phyloP scores from a whole-genome alignment of 2,329 filamentous ascomycete species.

The Cladophialophora carrionii region DNA sequence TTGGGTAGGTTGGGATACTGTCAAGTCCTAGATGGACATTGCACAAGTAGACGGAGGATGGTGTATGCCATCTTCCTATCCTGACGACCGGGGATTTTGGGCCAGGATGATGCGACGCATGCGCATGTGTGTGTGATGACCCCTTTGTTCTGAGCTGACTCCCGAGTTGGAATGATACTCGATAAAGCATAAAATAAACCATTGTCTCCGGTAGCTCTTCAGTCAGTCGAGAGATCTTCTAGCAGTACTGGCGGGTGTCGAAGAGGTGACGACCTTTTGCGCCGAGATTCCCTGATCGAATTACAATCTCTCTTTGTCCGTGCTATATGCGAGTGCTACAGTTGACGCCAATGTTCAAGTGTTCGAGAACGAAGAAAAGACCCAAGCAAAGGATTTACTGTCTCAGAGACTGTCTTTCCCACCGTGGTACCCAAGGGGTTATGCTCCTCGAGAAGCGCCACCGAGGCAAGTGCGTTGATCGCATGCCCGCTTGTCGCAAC shows the following conservation, averaged over 20 bases:
- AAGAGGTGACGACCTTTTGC: background rate
- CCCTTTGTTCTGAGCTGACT: background rate
- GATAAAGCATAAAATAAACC: conserved; percentile 9
- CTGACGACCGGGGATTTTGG: background rate
- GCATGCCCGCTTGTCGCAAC: background rate
- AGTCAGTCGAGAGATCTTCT: background rate
- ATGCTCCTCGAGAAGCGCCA: background rate
- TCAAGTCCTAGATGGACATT: conserved; percentile 23
- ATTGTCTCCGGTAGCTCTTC: background rate
- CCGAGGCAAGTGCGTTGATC: background rate
- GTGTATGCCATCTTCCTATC: conserved; percentile 8
- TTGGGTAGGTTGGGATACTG: conserved; percentile 83
- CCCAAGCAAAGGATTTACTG: background rate
- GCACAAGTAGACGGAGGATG: conserved; percentile 9
- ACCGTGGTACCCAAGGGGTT: background rate
- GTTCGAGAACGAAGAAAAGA: background rate
- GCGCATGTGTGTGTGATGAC: background rate
- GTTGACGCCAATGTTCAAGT: background rate
- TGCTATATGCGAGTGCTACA: background rate
- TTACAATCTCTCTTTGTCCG: background rate
- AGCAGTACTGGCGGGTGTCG: background rate
- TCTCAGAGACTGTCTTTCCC: background rate
- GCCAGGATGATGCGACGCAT: conserved; percentile 6
- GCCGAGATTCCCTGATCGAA: background rate
- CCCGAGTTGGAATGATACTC: background rate